A percentile compares a stretch with the other conserved stretches of the same genome.
phyloP scores from a whole-genome alignment of 495 filamentous ascomycete genomes.

The Daldinia decipiens region DNA sequence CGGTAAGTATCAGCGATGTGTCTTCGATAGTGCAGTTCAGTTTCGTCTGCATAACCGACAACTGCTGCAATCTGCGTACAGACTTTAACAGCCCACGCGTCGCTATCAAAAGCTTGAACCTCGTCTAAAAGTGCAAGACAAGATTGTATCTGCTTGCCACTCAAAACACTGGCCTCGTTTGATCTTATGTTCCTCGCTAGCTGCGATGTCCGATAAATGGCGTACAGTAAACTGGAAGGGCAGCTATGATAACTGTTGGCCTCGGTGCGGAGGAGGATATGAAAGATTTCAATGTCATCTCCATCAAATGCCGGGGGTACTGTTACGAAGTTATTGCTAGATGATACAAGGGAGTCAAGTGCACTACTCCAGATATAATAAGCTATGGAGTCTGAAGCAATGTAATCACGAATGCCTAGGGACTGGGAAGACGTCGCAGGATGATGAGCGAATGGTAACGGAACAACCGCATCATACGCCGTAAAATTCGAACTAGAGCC shows the following conservation, averaged over 20 bases:
- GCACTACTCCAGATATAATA: constrained; percentile 53
- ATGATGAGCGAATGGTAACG: constrained; percentile 4
- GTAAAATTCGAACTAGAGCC: constrained; percentile 20
- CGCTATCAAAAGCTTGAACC: constrained; percentile 48
- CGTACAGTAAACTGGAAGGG: constrained; percentile 53
- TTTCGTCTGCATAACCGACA: constrained; percentile 43
- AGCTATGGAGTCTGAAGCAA: constrained; percentile 52
- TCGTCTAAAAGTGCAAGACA: constrained; percentile 48
- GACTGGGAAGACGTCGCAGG: constrained; percentile 11
- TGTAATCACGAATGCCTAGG: constrained; percentile 49
- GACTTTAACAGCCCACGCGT: constrained; percentile 52
- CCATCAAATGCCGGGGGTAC: constrained; percentile 27
- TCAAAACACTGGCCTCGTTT: constrained; percentile 9
- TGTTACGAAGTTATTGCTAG: constrained; percentile 40
- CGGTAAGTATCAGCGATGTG: constrained; percentile 58
- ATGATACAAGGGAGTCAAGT: constrained; percentile 52
- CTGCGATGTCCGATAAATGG: constrained; percentile 50
- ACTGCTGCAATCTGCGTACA: constrained; percentile 28
- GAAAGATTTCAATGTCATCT: constrained; percentile 45
- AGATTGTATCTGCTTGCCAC: constrained; percentile 29
- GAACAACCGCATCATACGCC: constrained; percentile 14
- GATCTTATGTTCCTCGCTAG: constrained; percentile 41
- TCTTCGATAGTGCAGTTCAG: constrained; percentile 52
- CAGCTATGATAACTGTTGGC: constrained; percentile 60
- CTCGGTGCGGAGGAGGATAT: constrained; percentile 54